Conservation (phyloP, 768 basidiomycete species). For the Pholiota molesta region DNA sequence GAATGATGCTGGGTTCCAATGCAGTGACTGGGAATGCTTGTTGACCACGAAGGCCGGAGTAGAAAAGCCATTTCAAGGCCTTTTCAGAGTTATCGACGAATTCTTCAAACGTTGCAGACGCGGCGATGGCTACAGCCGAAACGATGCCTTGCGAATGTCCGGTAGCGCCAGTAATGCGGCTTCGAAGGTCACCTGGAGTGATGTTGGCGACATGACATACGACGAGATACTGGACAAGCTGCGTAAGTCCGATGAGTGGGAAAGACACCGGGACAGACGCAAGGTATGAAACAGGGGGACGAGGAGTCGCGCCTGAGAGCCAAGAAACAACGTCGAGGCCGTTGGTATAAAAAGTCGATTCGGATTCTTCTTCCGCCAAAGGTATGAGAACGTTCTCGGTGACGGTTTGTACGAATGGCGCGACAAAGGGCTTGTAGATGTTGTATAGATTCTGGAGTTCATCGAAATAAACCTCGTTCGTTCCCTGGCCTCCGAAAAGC, state of each 20-base stretch:
- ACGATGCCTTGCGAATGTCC: slow-evolving; percentile 98
- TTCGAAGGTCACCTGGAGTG: slow-evolving; percentile 79
- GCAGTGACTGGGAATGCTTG: slow-evolving; percentile 92
- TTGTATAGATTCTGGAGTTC: slow-evolving; percentile 92
- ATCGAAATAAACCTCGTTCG: slow-evolving; percentile 97
- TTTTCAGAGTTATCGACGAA: slow-evolving; percentile 79
- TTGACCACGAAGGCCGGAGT: slow-evolving; percentile 90
- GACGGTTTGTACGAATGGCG: slow-evolving; percentile 65
- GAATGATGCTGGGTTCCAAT: slow-evolving; percentile 84
- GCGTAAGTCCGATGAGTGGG: slow-evolving; percentile 95
- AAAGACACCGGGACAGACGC: slow-evolving; percentile 93
- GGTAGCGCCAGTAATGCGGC: slow-evolving; percentile 81
- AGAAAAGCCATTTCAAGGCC: slow-evolving; percentile 92
- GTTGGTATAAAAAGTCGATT: slow-evolving; percentile 70
- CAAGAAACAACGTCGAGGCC: slow-evolving; percentile 85
- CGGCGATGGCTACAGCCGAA: slow-evolving; percentile 87
- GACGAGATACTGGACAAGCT: slow-evolving; percentile 90
- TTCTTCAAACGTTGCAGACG: slow-evolving; percentile 74
- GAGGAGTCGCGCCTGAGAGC: slow-evolving; percentile 71
- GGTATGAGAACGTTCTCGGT: slow-evolving; percentile 71
- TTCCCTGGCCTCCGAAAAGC: slow-evolving; percentile 96
- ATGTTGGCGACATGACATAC: slow-evolving; percentile 75
- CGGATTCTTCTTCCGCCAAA: slow-evolving; percentile 61
- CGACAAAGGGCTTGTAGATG: slow-evolving; percentile 87
- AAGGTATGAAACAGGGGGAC: slow-evolving; percentile 83